Conservation (phyloP, 2,329 filamentous ascomycete species). For the Pseudocercospora fijiensis region DNA sequence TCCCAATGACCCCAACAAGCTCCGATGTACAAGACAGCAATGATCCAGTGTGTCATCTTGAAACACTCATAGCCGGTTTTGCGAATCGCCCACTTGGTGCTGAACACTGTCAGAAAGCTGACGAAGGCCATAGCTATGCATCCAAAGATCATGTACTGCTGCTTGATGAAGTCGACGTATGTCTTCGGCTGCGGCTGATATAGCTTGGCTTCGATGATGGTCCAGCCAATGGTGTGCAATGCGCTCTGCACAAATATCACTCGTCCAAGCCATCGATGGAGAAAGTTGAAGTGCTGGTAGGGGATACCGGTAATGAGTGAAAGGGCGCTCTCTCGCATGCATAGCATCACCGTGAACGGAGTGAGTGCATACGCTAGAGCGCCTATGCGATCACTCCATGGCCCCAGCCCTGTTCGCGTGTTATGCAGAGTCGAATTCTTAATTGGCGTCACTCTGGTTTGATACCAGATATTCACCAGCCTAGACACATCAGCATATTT, state of each 20-base stretch:
- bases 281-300: slow-evolving; percentile 71
- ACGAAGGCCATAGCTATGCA: slow-evolving; percentile 66
- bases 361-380: slow-evolving; percentile 72
- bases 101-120: slow-evolving; percentile 60
- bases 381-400: slow-evolving; percentile 68
- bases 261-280: slow-evolving; percentile 74
- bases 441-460: slow-evolving; percentile 68
- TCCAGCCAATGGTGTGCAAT: slow-evolving; percentile 71
- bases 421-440: slow-evolving; percentile 59
- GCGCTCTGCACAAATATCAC: slow-evolving; percentile 67
- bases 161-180: slow-evolving; percentile 57
- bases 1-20: slow-evolving; percentile 75
- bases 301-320: slow-evolving; percentile 70
- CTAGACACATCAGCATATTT: slow-evolving; percentile 15
- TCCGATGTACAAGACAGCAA: slow-evolving; percentile 72
- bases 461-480: slow-evolving; percentile 66
- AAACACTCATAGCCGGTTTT: slow-evolving; percentile 75
- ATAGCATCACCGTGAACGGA: slow-evolving; percentile 65
- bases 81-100: slow-evolving; percentile 59
- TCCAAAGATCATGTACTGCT: slow-evolving; percentile 72
- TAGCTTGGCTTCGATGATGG: slow-evolving; percentile 62
- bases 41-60: slow-evolving; percentile 64
- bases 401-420: slow-evolving; percentile 64
- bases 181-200: slow-evolving; percentile 70
- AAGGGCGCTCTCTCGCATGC: slow-evolving; percentile 68